Evolutionary conservation across 371 early-diverging fungal genomes (phyloP).

Genomic region (Mucor indicus): DNA sequence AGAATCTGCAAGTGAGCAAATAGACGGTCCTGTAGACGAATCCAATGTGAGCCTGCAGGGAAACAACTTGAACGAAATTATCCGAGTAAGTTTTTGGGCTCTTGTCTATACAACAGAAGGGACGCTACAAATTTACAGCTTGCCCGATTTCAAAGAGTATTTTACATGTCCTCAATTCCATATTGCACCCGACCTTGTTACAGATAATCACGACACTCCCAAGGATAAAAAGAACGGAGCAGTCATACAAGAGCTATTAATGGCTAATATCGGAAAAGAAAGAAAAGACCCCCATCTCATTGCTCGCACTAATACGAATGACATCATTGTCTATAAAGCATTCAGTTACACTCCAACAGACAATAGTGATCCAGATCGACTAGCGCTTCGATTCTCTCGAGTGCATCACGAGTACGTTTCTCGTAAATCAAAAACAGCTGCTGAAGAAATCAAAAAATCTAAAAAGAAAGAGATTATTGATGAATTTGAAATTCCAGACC

Average conservation of each 20-base stretch:
- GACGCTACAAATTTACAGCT: constrained; percentile 49
- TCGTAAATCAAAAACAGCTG: constrained; percentile 34
- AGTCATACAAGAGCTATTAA: constrained; percentile 66
- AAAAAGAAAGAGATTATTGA: constrained; percentile 28
- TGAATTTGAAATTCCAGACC: constrained; percentile 17
- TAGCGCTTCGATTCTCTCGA: constrained; percentile 72
- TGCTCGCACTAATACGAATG: constrained; percentile 63
- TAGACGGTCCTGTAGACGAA: constrained; percentile 22
- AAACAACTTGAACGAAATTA: constrained; percentile 13
- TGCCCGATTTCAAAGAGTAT: constrained; percentile 71
- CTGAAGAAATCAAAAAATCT: constrained; percentile 1
- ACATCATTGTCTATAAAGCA: constrained; percentile 73
- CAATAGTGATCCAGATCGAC: constrained; percentile 36
- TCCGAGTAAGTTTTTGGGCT: constrained; percentile 37
- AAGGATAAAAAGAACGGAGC: not conserved
- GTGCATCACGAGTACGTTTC: constrained; percentile 69
- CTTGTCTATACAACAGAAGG: constrained; percentile 35
- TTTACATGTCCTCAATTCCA: constrained; percentile 69
- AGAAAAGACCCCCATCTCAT: constrained; percentile 67
- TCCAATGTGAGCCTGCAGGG: constrained; percentile 41
- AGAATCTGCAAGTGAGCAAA: not conserved
- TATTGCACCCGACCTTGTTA: constrained; percentile 55
- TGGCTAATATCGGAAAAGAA: constrained; percentile 64
- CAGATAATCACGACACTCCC: constrained; percentile 39
- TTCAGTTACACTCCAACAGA: constrained; percentile 48